Conservation (phyloP, 495 filamentous ascomycete species). For the Penicillium silybi region DNA sequence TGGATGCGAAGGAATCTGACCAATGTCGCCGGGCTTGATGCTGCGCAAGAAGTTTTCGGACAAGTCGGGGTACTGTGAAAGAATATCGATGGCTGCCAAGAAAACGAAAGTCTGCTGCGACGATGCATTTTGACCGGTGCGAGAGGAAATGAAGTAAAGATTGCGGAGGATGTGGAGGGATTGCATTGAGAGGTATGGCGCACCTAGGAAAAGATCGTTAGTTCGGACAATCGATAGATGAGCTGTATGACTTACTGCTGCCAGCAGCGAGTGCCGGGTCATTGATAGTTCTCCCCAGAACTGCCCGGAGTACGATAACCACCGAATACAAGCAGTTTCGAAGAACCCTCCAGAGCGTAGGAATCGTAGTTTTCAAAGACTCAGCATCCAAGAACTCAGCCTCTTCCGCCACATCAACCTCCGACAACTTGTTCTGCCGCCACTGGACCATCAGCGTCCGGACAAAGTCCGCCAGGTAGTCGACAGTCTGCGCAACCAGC, state of each 20-base stretch:
- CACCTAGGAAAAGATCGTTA: constrained; percentile 33
- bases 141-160: constrained; percentile 82
- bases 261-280: constrained; percentile 51
- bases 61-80: constrained; percentile 67
- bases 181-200: constrained; percentile 70
- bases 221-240: background rate
- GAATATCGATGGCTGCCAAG: constrained; percentile 82
- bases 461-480: constrained; percentile 67
- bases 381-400: constrained; percentile 62
- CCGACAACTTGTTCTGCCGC: constrained; percentile 78
- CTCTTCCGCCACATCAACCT: constrained; percentile 78
- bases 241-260: constrained; percentile 41
- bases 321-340: constrained; percentile 75
- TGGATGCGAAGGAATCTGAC: constrained; percentile 67
- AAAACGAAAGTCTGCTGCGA: constrained; percentile 82
- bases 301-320: constrained; percentile 70
- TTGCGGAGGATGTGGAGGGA: constrained; percentile 75
- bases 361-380: constrained; percentile 63
- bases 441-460: constrained; percentile 72
- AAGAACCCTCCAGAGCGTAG: constrained; percentile 76
- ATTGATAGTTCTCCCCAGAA: constrained; percentile 63
- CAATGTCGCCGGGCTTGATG: constrained; percentile 54
- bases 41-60: constrained; percentile 66
- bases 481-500: constrained; percentile 62
- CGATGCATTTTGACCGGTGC: constrained; percentile 67